Conservation (phyloP, 768 basidiomycete species). For the Arthromyces matolae region DNA sequence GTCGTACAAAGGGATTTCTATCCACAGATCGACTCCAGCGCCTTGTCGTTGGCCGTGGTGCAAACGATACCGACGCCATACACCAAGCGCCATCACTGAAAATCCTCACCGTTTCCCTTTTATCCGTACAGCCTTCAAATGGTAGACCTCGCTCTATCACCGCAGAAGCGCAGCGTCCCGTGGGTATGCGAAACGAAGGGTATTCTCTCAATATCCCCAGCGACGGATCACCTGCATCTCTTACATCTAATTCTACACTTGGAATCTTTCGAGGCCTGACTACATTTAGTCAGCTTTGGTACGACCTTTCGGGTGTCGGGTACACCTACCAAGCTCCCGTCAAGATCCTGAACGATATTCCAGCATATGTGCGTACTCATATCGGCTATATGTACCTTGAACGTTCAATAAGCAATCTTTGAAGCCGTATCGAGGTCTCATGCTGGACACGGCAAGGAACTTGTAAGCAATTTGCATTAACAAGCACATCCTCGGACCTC, state of each 20-base stretch:
- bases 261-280: slow-evolving; percentile 70
- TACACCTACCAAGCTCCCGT: slow-evolving; percentile 58
- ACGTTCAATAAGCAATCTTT: neutral
- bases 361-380: slow-evolving; percentile 55
- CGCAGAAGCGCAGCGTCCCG: slow-evolving; percentile 45
- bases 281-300: slow-evolving; percentile 75
- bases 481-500: neutral
- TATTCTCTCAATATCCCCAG: slow-evolving; percentile 56
- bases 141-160: slow-evolving; percentile 41
- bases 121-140: no score
- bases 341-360: slow-evolving; percentile 52
- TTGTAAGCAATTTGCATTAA: slow-evolving; percentile 46
- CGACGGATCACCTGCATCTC: slow-evolving; percentile 48
- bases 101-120: slow-evolving; percentile 42
- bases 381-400: neutral
- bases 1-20: slow-evolving; percentile 42
- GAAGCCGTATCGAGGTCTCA: slow-evolving; percentile 71
- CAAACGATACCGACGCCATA: slow-evolving; percentile 38
- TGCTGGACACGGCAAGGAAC: slow-evolving; percentile 80
- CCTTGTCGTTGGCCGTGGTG: slow-evolving; percentile 57
- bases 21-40: slow-evolving; percentile 53
- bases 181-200: slow-evolving; percentile 51
- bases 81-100: slow-evolving; percentile 37
- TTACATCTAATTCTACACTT: slow-evolving; percentile 60
- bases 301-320: slow-evolving; percentile 40